phyloP scores from a whole-genome alignment of 305 asterid species.

The Fraxinus floribunda region DNA sequence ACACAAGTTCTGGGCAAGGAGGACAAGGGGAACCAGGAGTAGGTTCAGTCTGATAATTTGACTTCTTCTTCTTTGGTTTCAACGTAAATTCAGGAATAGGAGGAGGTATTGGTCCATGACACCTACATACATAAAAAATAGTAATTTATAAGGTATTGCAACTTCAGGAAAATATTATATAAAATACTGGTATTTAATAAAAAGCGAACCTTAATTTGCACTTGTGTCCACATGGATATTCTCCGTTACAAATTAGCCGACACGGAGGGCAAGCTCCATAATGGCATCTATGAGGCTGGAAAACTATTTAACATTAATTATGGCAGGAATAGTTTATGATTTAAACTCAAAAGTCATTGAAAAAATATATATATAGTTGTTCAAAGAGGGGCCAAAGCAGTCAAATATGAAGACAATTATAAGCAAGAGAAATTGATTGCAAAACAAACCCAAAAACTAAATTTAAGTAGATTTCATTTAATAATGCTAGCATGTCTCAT shows the following conservation, averaged over 20 bases:
- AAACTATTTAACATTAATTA: constrained; percentile 14
- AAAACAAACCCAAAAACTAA: not conserved
- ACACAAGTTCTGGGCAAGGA: constrained; percentile 82
- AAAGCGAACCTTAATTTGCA: constrained; percentile 73
- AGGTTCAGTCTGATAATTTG: constrained; percentile 43
- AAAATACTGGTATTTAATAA: constrained; percentile 13
- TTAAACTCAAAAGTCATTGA: not conserved
- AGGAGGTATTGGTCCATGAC: constrained; percentile 93
- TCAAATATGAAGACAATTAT: not conserved
- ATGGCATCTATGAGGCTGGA: constrained; percentile 94
- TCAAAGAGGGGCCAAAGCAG: not conserved
- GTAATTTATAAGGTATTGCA: constrained; percentile 15
- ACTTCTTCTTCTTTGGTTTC: constrained; percentile 83
- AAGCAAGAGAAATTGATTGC: not conserved
- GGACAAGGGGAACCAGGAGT: constrained; percentile 80
- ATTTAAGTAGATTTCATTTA: not conserved
- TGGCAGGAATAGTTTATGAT: constrained; percentile 8
- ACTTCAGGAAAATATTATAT: constrained; percentile 4
- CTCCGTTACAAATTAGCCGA: constrained; percentile 66
- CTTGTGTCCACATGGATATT: constrained; percentile 72
- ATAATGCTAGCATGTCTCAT: not conserved
- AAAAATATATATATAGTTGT: not conserved
- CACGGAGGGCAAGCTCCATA: constrained; percentile 92
- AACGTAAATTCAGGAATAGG: constrained; percentile 77
- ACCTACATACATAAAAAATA: constrained; percentile 43